Conservation (phyloP, 805 yeast species). For the Saccharomycopsis oosterbeekiorum region DNA sequence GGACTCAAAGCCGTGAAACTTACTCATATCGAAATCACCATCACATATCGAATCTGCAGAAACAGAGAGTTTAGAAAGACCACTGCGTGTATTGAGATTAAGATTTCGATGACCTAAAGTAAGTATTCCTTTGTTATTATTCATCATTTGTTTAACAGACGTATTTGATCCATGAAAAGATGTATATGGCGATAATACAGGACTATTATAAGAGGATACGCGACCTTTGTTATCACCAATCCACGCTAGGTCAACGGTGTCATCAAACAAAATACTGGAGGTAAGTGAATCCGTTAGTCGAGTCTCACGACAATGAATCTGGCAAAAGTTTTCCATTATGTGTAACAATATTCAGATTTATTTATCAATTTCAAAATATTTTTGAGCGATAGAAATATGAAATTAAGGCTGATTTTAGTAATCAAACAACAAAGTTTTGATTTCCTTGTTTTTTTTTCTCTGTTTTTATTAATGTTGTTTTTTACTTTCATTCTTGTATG, state of each 20-base stretch:
- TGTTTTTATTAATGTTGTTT: too few relatives aligned
- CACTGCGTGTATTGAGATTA: constrained; percentile 47
- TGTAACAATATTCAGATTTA: too few relatives aligned
- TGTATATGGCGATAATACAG: constrained; percentile 38
- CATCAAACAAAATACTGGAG: constrained; percentile 42
- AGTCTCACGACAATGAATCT: constrained; percentile 8
- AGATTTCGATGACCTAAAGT: constrained; percentile 44
- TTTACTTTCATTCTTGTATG: not conserved
- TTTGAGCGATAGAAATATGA: too few relatives aligned
- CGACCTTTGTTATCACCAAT: constrained; percentile 61
- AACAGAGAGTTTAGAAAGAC: constrained; percentile 30
- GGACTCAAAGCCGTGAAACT: constrained; percentile 25
- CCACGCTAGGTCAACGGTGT: constrained; percentile 73
- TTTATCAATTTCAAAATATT: too few relatives aligned
- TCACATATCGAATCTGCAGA: constrained; percentile 21
- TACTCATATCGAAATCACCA: constrained; percentile 23
- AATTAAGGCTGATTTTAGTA: too few relatives aligned
- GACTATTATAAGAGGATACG: constrained; percentile 27
- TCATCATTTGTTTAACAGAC: constrained; percentile 40
- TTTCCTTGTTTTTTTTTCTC: not conserved
- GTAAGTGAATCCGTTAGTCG: not conserved
- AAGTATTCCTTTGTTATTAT: constrained; percentile 45
- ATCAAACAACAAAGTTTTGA: not conserved
- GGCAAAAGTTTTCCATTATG: constrained; percentile 13
- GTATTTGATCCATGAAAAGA: constrained; percentile 43